Evolutionary conservation across 257 asterid genomes (phyloP).

Genomic region (Handroanthus guayacan): DNA sequence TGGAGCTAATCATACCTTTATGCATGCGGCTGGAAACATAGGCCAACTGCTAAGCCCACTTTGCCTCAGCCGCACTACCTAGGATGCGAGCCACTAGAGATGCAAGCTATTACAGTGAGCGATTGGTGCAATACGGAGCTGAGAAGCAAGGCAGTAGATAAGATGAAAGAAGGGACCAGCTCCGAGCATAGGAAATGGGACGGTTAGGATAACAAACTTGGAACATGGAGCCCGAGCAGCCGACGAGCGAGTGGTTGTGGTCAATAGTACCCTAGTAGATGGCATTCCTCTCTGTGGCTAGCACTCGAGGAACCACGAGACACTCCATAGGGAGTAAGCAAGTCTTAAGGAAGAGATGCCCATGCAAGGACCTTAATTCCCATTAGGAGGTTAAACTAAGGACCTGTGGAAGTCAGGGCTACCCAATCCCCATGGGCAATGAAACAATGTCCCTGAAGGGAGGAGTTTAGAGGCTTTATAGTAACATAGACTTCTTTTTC

Average conservation of each 20-base stretch:
- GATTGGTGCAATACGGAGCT: slow-evolving; percentile 13
- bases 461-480: no score
- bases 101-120: background rate
- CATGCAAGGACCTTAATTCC: no score
- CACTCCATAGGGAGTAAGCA: no score
- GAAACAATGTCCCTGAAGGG: no score
- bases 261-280: background rate
- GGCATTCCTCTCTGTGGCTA: background rate
- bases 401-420: no score
- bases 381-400: no score
- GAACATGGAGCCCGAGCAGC: slow-evolving; percentile 15
- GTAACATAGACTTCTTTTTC: no score
- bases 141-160: slow-evolving; percentile 19
- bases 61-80: slow-evolving; percentile 13
- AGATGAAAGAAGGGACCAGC: slow-evolving; percentile 12
- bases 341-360: no score
- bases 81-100: background rate
- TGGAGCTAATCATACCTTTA: background rate
- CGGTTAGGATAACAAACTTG: slow-evolving; percentile 31
- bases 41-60: slow-evolving; percentile 27
- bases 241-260: background rate
- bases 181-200: slow-evolving; percentile 6
- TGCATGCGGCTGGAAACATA: slow-evolving; percentile 14
- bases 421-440: no score
- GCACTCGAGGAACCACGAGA: background rate